Base-by-base conservation (phyloP, 192 early-diverging fungal species). In the Coemansia asiatica region DNA sequence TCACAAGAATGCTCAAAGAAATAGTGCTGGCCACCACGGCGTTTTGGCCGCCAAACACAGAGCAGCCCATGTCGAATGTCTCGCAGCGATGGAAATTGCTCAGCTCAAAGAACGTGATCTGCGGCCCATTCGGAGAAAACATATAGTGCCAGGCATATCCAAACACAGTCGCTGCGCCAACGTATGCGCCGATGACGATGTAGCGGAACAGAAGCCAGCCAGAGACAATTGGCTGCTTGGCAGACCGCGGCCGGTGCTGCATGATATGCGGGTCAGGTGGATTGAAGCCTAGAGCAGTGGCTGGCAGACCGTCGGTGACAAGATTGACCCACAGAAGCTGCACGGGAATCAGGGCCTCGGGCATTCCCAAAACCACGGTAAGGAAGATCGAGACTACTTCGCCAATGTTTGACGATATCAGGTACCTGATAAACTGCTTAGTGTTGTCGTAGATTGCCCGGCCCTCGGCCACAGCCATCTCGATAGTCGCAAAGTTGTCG, bases 111-210 rank as follows among this genome's bases (percentile, higher is more conserved):
- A 88, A 99, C 26, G 86, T 83, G 61, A 99, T 91, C 57, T 90
- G 89, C 5, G 97, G 97, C 27, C 95, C 95, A n/a, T 70, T 79
- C 6, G 75, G 59, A 77, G 96, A 97, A 70, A 88, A 97, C 86
- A 99, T 90, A 78, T 94, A 98, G 94, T 94, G 98, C 96, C 97
- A 98, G 1, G 91, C 95, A 69, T 98, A 98, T 22, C 92, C 97
- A 88, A 94, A 94, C 18, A 98, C 90, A 40, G 96, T 97, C 4
- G 96, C 95, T 18, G 75, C 71, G 55, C 96, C 96, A 57, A 99
- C 97, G 66, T 95, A 98, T 12, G 83, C 85, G 67, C 96, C 96
- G 64, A 98, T 82, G 10, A 98, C 76, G 75, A 95, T 83, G 76
- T 99, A 99, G 66, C 97, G 89, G 81, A 97, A 81, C 74, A 98